These are phyloP conservation scores for Gamarada debralockiae DNA, from an alignment of 495 filamentous ascomycete genomes.

Conservation along the genomic window DNA sequence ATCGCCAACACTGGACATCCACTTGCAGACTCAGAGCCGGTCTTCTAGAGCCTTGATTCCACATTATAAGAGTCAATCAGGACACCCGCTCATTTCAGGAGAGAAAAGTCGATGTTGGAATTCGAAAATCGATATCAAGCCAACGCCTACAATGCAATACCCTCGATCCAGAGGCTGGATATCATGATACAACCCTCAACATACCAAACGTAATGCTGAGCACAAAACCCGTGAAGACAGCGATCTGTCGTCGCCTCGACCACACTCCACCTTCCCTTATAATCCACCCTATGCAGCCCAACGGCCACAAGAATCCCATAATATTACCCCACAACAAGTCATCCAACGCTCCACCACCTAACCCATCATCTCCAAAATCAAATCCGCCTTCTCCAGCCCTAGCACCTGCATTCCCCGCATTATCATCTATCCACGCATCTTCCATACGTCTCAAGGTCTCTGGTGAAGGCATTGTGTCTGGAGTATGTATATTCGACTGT, in stretches of 20 bases:
- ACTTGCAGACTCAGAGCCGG: too few relatives aligned
- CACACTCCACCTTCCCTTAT: constrained; percentile 86
- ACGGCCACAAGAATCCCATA: constrained; percentile 91
- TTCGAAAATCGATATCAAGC: too few relatives aligned
- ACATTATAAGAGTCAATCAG: too few relatives aligned
- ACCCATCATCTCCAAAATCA: constrained; percentile 33
- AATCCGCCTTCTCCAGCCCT: constrained; percentile 15
- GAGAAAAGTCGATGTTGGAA: too few relatives aligned
- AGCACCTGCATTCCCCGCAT: constrained; percentile 30
- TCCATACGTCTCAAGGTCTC: constrained; percentile 60
- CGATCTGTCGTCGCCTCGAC: constrained; percentile 74
- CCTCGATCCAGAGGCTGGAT: too few relatives aligned
- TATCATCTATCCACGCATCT: constrained; percentile 89
- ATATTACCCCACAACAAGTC: constrained; percentile 85
- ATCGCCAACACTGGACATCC: too few relatives aligned
- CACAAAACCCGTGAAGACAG: constrained; percentile 76
- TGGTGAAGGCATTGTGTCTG: constrained; percentile 75
- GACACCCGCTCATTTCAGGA: too few relatives aligned
- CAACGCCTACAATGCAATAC: too few relatives aligned
- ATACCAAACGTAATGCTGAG: constrained; percentile 69
- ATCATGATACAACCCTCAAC: constrained; percentile 8
- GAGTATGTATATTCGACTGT: constrained; percentile 71
- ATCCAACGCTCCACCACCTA: constrained; percentile 50
- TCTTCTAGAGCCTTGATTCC: too few relatives aligned
- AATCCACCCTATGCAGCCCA: constrained; percentile 81